A percentile compares a stretch with the other conserved stretches of the same genome.
These are phyloP conservation scores for Orbilia ellipsospora DNA, from an alignment of 2,329 filamentous ascomycete genomes.

Conservation along the genomic window DNA sequence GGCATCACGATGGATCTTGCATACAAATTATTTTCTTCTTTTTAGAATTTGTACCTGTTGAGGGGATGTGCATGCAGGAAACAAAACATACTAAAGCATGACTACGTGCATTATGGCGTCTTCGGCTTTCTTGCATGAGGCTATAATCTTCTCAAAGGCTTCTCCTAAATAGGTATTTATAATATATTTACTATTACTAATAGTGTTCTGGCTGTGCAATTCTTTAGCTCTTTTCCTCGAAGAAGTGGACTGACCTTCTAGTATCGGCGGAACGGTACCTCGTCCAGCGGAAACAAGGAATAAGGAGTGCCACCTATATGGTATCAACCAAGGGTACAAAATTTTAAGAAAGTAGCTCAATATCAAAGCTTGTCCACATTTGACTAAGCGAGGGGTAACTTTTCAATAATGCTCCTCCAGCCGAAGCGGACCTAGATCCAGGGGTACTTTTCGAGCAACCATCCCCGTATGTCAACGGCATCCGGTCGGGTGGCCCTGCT, in stretches of 20 bases:
- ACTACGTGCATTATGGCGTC: slow-evolving; percentile 11
- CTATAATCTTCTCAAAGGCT: not conserved
- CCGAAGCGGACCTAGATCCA: slow-evolving; percentile 39
- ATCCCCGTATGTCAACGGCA: slow-evolving; percentile 29
- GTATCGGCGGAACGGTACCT: slow-evolving; percentile 16
- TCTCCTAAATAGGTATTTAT: slow-evolving; percentile 2
- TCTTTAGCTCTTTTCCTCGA: not conserved
- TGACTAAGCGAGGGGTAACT: slow-evolving; percentile 14
- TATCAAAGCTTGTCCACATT: slow-evolving; percentile 7
- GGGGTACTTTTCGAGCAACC: slow-evolving; percentile 3
- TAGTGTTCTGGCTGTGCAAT: not conserved
- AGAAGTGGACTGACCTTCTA: slow-evolving; percentile 1
- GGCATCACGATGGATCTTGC: slow-evolving; percentile 1
- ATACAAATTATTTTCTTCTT: not conserved
- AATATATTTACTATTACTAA: not conserved
- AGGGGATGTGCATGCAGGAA: slow-evolving; percentile 25
- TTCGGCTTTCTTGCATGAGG: slow-evolving; percentile 2
- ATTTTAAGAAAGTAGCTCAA: slow-evolving; percentile 8
- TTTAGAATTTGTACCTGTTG: not conserved
- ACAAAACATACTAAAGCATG: not conserved
- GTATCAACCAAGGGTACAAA: slow-evolving; percentile 5
- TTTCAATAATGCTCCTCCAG: slow-evolving; percentile 22
- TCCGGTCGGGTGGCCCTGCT: slow-evolving; percentile 21
- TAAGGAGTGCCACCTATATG: slow-evolving; percentile 6
- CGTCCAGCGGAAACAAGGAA: slow-evolving; percentile 44